Percentiles rank a stretch among this genome's conserved stretches.
Evolutionary conservation across 2,329 filamentous ascomycete species (phyloP).

Genomic region (Fusarium pseudocircinatum): DNA sequence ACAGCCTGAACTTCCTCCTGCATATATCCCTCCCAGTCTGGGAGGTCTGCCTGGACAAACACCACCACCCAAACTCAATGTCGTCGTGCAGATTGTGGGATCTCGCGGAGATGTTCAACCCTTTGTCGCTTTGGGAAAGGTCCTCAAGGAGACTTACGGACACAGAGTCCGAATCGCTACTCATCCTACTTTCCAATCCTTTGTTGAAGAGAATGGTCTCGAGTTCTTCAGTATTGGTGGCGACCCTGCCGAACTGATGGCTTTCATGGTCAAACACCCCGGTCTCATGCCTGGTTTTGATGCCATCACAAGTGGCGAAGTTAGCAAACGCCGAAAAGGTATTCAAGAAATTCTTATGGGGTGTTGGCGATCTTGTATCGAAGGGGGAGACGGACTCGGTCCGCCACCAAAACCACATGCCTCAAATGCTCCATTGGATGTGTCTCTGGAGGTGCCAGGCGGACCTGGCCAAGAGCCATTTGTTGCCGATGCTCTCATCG

Average conservation of each 20-base stretch:
- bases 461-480: conserved; percentile 68
- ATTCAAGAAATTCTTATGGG: conserved; percentile 84
- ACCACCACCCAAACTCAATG: conserved; percentile 69
- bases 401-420: conserved; percentile 58
- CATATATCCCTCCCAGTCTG: conserved; percentile 78
- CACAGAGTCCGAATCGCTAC: conserved; percentile 80
- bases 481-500: conserved; percentile 83
- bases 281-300: conserved; percentile 86
- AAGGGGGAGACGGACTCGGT: conserved; percentile 74
- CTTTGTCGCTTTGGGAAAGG: conserved; percentile 75
- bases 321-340: conserved; percentile 76
- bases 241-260: conserved; percentile 80
- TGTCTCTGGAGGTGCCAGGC: conserved; percentile 48
- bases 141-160: conserved; percentile 70
- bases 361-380: conserved; percentile 87
- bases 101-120: conserved; percentile 81
- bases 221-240: conserved; percentile 84
- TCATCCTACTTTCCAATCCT: conserved; percentile 72
- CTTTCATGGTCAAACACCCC: conserved; percentile 92
- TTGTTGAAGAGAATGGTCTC: conserved; percentile 75
- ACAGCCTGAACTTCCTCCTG: conserved; percentile 64
- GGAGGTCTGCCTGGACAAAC: conserved; percentile 69
- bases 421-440: conserved; percentile 58
- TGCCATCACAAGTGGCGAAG: conserved; percentile 78
- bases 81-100: conserved; percentile 80